These are phyloP conservation scores for Nannizziopsis barbatae DNA, from an alignment of 2,329 filamentous ascomycete genomes.

Conservation along the genomic window DNA sequence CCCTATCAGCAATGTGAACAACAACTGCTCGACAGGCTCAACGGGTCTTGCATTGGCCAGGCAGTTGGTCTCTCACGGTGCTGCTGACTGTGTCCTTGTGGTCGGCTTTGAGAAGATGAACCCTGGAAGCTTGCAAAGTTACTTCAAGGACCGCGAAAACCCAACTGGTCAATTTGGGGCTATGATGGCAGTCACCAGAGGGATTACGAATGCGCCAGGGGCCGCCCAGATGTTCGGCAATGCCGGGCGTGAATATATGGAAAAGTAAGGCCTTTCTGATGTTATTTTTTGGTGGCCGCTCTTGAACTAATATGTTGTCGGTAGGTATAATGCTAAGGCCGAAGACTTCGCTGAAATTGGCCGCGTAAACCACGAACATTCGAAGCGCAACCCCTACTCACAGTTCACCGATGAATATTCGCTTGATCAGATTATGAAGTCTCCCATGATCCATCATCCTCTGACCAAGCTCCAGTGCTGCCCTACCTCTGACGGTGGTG, in stretches of 20 bases:
- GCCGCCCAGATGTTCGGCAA: conserved; percentile 95
- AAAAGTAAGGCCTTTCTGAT: conserved; percentile 51
- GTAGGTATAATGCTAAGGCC: conserved; percentile 64
- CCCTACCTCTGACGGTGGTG: conserved; percentile 85
- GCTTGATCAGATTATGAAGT: conserved; percentile 64
- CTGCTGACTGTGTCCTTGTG: conserved; percentile 77
- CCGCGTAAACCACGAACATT: conserved; percentile 85
- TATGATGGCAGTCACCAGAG: conserved; percentile 77
- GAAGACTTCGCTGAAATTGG: conserved; percentile 93
- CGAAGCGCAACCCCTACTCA: conserved; percentile 87
- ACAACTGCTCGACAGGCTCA: conserved; percentile 94
- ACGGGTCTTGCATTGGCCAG: conserved; percentile 78
- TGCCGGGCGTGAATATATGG: conserved; percentile 85
- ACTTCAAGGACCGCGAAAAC: conserved; percentile 76
- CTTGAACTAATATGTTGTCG: not conserved
- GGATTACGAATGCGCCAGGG: conserved; percentile 68
- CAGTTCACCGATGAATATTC: conserved; percentile 92
- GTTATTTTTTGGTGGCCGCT: not conserved
- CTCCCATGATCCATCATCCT: conserved; percentile 70
- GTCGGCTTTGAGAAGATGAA: conserved; percentile 99
- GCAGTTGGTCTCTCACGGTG: conserved; percentile 66
- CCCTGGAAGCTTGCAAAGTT: conserved; percentile 69
- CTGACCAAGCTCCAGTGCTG: conserved; percentile 98
- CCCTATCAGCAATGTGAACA: conserved; percentile 96
- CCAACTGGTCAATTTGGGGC: conserved; percentile 59